Evolutionary conservation across 352 stramenopile genomes (phyloP).

Genomic region (Achlya hypogyna): DNA sequence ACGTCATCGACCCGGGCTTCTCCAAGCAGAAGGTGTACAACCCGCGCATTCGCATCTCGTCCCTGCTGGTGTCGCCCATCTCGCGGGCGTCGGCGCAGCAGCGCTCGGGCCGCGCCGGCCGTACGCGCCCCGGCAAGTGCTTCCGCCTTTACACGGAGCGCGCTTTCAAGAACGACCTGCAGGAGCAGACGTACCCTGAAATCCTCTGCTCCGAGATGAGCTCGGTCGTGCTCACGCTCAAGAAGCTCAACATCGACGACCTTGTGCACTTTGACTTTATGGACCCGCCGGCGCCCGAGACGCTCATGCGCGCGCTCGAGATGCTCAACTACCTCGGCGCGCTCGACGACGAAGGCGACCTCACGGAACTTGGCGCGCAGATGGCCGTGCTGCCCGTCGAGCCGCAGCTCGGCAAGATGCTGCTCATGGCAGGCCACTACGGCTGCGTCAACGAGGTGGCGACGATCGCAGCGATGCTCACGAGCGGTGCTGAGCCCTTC

Average conservation of each 20-base stretch:
- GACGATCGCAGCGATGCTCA: conserved; percentile 95
- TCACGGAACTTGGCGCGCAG: conserved; percentile 87
- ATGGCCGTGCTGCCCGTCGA: conserved; percentile 97
- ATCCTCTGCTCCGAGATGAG: conserved; percentile 96
- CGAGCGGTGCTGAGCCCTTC: conserved; percentile 77
- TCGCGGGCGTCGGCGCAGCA: conserved; percentile 93
- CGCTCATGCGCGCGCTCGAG: conserved; percentile 97
- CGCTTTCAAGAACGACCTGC: conserved; percentile 95
- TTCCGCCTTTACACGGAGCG: conserved; percentile 98
- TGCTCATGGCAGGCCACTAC: conserved; percentile 94
- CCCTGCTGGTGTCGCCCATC: conserved; percentile 97
- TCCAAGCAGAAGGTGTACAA: conserved; percentile 99
- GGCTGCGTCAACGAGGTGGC: conserved; percentile 95
- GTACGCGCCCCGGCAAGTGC: conserved; percentile 89
- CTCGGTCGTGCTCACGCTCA: conserved; percentile 94
- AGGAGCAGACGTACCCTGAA: conserved; percentile 98
- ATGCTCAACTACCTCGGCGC: conserved; percentile 97
- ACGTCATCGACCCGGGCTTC: conserved; percentile 99
- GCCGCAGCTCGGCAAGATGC: conserved; percentile 96
- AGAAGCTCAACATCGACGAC: conserved; percentile 98
- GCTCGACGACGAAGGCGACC: conserved; percentile 94
- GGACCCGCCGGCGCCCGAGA: conserved; percentile 97
- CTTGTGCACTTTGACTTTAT: conserved; percentile 99
- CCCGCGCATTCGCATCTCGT: conserved; percentile 96
- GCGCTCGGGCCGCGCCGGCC: conserved; percentile 86